Conservation (phyloP, 768 basidiomycete species). For the Imleria badia region DNA sequence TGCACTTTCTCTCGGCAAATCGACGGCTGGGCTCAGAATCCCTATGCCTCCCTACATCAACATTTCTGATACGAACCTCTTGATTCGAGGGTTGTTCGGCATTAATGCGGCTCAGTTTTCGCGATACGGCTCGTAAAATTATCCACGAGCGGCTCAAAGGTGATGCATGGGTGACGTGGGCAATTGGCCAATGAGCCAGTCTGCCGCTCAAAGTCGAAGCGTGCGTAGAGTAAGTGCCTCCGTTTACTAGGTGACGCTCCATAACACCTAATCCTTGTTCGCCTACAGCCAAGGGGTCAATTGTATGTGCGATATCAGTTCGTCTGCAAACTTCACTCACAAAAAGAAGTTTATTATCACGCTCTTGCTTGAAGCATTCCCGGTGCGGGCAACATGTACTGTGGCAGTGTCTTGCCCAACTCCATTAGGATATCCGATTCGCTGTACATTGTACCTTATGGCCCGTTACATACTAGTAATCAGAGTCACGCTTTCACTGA, state of each 20-base stretch:
- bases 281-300: conserved; percentile 2
- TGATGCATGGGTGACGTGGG: conserved; percentile 9
- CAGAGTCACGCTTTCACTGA: too few species aligned
- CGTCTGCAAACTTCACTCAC: not conserved
- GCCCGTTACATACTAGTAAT: too few species aligned
- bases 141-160: conserved; percentile 1
- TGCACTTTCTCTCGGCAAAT: not conserved
- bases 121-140: not conserved
- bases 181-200: conserved; percentile 2
- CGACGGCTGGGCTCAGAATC: not conserved
- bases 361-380: not conserved
- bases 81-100: not conserved
- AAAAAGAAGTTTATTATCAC: not conserved
- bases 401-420: not conserved
- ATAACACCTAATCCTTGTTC: not conserved
- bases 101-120: not conserved
- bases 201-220: conserved; percentile 4
- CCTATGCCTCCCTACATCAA: not conserved
- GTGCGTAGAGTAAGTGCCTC: conserved; percentile 2
- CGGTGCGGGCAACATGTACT: not conserved
- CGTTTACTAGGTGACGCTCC: not conserved
- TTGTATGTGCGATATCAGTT: not conserved
- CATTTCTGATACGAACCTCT: not conserved
- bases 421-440: conserved; percentile 8
- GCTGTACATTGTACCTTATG: too few species aligned